Base-by-base conservation (phyloP, 768 basidiomycete genomes). In the Mycena venus region DNA sequence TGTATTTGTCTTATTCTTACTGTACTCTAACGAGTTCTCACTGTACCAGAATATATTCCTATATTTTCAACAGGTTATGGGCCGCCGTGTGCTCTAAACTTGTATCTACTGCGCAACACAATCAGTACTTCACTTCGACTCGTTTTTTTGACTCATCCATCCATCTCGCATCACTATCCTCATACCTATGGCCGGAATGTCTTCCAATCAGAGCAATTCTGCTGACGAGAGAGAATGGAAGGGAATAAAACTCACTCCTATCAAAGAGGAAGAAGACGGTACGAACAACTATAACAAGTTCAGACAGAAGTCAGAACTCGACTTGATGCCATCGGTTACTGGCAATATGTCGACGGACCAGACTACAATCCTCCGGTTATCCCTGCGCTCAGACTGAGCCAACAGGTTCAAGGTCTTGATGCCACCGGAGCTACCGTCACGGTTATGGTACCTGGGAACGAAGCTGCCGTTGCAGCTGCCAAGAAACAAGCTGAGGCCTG, bases 281-380 rank as follows among this genome's bases (percentile, higher is more conserved):
- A 21, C n/a, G 17, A 69, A 69, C 40, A 72, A 72, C 47, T 75
- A 66, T n/a, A 49, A 11, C 32, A 70, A 75, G 40, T 75, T 72
- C 53, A 68, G 63, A 15, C 55, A 32, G n/a, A 75, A 75, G 21
- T 23, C 71, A 0, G 2, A 17, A 8, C 55, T 67, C n/a, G 59
- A 3, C 64, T 75, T 7, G 58, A 72, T 21, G 70, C 74, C 14
- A 58, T 59, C 4, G 70, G 61, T 0, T 72, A 68, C 60, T 73
- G 59, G 75, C 3, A 56, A 64, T 76, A 69, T 25, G 51, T 76
- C 0, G 75, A 63, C 19, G 66, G 75, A 3, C 23, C 38, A 0
- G 66, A 73, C 65, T 76, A 72, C 23, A 51, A 73, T 6, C 75
- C 72, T 6, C 72, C 75, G 2, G 36, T 23, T 0, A 76, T 76